A percentile compares a stretch with the other conserved stretches of the same genome.
phyloP scores from a whole-genome alignment of 306 rosid species.

The Vicia villosa region DNA sequence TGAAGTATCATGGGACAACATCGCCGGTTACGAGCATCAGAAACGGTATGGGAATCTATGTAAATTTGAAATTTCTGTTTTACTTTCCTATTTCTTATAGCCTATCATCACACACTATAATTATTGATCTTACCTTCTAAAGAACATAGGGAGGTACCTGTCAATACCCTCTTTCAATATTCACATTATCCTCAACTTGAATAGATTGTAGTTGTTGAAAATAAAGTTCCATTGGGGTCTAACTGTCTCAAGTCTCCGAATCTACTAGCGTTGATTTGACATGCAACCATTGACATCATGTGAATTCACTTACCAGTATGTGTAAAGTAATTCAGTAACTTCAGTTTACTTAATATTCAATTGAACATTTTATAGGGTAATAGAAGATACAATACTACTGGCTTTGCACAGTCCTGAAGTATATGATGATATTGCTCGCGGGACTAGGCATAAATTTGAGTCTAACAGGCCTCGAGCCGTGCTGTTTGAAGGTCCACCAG shows the following conservation, averaged over 20 bases:
- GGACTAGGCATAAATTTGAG: conserved; percentile 81
- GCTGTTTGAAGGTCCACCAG: conserved; percentile 97
- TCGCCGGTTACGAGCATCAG: conserved; percentile 89
- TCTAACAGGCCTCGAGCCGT: conserved; percentile 93
- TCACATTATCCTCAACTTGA: not conserved
- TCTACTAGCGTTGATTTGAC: not conserved
- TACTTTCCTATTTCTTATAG: not conserved
- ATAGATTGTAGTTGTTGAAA: not conserved
- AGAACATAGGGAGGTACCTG: not conserved
- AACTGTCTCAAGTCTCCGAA: not conserved
- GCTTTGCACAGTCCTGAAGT: conserved; percentile 83
- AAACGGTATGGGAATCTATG: conserved; percentile 64
- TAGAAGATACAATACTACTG: conserved; percentile 84
- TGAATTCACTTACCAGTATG: not conserved
- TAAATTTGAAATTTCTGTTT: conserved; percentile 1
- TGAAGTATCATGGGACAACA: conserved; percentile 81
- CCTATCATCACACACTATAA: not conserved
- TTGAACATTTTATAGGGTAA: conserved; percentile 54
- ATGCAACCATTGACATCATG: not conserved
- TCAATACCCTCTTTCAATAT: not conserved
- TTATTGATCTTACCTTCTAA: not conserved
- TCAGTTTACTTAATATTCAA: conserved; percentile 21
- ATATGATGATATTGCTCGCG: conserved; percentile 86
- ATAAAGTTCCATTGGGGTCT: not conserved
- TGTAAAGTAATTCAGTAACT: conserved; percentile 18